A percentile compares a stretch with the other conserved stretches of the same genome.
Evolutionary conservation across 805 yeast species (phyloP).

Genomic region (Wickerhamomyces hampshirensis): DNA sequence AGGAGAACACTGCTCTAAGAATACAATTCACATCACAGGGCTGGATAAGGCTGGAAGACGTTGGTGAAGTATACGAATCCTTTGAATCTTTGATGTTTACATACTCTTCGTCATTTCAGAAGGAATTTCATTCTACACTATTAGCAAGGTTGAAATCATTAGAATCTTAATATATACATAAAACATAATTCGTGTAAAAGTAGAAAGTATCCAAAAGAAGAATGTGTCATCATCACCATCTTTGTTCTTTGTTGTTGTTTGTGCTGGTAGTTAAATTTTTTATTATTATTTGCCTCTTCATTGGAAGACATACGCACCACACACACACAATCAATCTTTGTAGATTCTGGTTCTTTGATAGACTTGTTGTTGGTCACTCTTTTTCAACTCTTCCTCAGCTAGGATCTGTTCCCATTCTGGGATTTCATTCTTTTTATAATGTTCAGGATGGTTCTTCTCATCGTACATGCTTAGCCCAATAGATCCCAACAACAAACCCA

Average conservation of each 20-base stretch:
- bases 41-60: not conserved
- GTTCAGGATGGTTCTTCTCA: conserved; percentile 44
- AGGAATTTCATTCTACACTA: not conserved
- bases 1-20: conserved; percentile 1
- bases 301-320: too few relatives aligned
- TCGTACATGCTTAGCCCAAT: conserved; percentile 64
- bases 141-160: too few relatives aligned
- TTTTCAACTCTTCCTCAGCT: conserved; percentile 37
- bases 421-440: conserved; percentile 29
- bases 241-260: too few relatives aligned
- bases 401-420: conserved; percentile 46
- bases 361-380: conserved; percentile 14
- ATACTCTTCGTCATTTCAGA: not conserved
- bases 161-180: too few relatives aligned
- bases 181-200: too few relatives aligned
- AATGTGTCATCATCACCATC: too few relatives aligned
- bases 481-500: conserved; percentile 62
- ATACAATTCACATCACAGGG: not conserved
- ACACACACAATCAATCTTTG: conserved; percentile 18
- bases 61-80: not conserved
- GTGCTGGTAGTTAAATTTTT: too few relatives aligned
- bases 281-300: too few relatives aligned
- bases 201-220: too few relatives aligned
- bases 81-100: not conserved
- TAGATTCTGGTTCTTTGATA: conserved; percentile 34